These are phyloP conservation scores for Trypanosomatidae sp. DNA, from an alignment of 208 protist species.

Conservation along the genomic window DNA sequence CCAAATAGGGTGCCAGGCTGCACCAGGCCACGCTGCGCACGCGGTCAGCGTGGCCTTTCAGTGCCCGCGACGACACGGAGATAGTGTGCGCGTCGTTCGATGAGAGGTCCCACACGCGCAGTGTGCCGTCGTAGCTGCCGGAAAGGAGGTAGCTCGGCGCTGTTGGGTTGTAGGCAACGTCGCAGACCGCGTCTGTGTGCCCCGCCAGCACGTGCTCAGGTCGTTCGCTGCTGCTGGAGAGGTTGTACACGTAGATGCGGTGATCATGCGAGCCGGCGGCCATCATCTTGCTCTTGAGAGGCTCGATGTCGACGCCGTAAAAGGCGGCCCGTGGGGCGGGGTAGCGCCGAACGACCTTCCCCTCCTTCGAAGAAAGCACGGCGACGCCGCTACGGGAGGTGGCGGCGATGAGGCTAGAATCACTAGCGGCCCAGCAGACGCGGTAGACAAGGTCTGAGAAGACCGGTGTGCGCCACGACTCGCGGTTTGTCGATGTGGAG, in stretches of 20 bases:
- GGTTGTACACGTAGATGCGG: conserved; percentile 73
- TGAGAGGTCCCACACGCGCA: conserved; percentile 90
- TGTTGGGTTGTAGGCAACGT: conserved; percentile 77
- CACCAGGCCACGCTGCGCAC: conserved; percentile 84
- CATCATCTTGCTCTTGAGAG: conserved; percentile 55
- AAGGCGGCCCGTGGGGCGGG: conserved; percentile 36
- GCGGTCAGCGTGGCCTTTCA: conserved; percentile 76
- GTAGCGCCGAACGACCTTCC: conserved; percentile 75
- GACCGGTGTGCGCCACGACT: conserved; percentile 60
- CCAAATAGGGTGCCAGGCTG: conserved; percentile 80
- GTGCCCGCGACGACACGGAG: conserved; percentile 60
- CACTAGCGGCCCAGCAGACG: conserved; percentile 49
- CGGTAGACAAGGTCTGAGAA: conserved; percentile 48
- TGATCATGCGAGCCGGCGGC: conserved; percentile 87
- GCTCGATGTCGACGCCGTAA: conserved; percentile 76
- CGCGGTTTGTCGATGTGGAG: conserved; percentile 56
- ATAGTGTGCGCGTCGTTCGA: conserved; percentile 61
- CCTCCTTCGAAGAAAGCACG: conserved; percentile 66
- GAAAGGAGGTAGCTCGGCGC: conserved; percentile 77
- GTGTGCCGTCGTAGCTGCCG: conserved; percentile 85
- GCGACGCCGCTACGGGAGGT: conserved; percentile 56
- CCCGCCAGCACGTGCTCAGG: conserved; percentile 62
- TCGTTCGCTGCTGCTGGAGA: conserved; percentile 47
- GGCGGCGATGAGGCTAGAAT: conserved; percentile 54
- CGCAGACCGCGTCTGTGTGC: conserved; percentile 76